These are phyloP conservation scores for Podila horticola DNA, from an alignment of 192 early-diverging fungal genomes.

Conservation along the genomic window DNA sequence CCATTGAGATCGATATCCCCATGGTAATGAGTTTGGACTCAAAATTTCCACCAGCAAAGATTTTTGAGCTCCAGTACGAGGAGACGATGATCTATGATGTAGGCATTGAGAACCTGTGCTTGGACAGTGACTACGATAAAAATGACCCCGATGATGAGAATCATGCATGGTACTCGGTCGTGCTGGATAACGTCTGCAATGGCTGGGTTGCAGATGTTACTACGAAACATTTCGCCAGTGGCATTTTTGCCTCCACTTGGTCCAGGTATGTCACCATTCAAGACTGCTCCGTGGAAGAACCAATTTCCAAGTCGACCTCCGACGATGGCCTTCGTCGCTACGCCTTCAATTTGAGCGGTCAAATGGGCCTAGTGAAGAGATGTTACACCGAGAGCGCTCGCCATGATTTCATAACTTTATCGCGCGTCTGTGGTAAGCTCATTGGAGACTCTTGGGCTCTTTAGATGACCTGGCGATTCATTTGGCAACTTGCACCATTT, in stretches of 20 bases:
- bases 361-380: constrained; percentile 27
- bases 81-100: constrained; percentile 11
- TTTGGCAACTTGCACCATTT: not conserved
- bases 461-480: not conserved
- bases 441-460: not conserved
- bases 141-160: constrained; percentile 5
- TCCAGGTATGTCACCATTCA: constrained; percentile 20
- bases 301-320: constrained; percentile 9
- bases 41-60: constrained; percentile 10
- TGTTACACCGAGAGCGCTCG: constrained; percentile 24
- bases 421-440: constrained; percentile 14
- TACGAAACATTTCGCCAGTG: constrained; percentile 14
- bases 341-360: constrained; percentile 14
- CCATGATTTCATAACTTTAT: constrained; percentile 18
- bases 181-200: constrained; percentile 5
- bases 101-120: constrained; percentile 12
- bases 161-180: constrained; percentile 20
- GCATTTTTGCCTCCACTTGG: constrained; percentile 17
- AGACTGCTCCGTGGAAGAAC: constrained; percentile 17
- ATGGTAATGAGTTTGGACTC: constrained; percentile 24
- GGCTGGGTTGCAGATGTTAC: constrained; percentile 24
- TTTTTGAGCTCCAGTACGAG: constrained; percentile 4
- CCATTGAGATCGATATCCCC: constrained; percentile 6
- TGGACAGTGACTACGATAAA: constrained; percentile 3
- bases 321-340: constrained; percentile 12